Evolutionary conservation across 78 protist species (phyloP).

Genomic region (Chrysochromulina tobinii): DNA sequence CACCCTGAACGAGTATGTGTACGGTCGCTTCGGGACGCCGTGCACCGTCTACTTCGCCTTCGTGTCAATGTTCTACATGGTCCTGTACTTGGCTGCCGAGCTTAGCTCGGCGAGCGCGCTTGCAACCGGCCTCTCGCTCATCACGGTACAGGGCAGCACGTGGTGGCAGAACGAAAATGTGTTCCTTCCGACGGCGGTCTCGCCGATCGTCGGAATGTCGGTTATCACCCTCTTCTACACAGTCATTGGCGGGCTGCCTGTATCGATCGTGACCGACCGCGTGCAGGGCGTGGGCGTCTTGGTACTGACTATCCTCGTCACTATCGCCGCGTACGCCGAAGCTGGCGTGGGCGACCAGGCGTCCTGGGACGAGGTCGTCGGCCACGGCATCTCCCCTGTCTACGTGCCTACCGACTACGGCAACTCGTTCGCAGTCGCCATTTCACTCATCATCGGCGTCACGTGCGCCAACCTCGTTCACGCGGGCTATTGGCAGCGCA

Average conservation of each 20-base stretch:
- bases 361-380: too few species aligned
- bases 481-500: constrained; percentile 4
- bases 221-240: background rate
- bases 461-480: background rate
- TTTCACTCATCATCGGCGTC: background rate
- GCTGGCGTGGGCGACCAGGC: too few species aligned
- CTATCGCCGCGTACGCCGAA: background rate
- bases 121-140: background rate
- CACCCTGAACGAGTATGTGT: background rate
- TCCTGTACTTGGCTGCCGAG: background rate
- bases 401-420: too few species aligned
- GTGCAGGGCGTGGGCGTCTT: constrained; percentile 7
- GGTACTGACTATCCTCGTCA: background rate
- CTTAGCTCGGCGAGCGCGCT: background rate
- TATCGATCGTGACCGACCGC: background rate
- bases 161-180: background rate
- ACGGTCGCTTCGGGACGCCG: background rate
- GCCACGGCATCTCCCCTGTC: too few species aligned
- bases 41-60: background rate
- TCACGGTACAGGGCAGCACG: background rate
- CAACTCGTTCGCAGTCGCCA: background rate
- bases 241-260: background rate
- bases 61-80: background rate
- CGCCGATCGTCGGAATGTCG: background rate
- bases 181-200: background rate